Percentiles rank a stretch among this genome's conserved stretches.
Evolutionary conservation across 2,329 filamentous ascomycete genomes (phyloP).

Genomic region (Dryadomyces quercus-mongolicae): DNA sequence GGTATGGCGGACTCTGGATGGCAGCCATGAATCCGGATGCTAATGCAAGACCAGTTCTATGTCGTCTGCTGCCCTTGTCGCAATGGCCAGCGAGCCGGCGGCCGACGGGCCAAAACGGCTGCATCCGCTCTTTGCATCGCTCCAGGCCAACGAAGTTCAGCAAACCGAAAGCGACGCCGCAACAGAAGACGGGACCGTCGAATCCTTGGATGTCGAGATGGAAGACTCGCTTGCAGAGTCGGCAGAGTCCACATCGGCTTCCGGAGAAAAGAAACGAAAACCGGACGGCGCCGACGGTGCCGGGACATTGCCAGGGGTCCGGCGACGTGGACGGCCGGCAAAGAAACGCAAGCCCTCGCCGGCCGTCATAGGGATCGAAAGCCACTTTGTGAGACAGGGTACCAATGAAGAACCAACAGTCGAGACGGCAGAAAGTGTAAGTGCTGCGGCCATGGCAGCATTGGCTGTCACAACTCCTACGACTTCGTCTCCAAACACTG

Average conservation of each 20-base stretch:
- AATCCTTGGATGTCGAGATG: neutral
- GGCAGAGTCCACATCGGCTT: neutral
- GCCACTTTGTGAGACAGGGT: conserved; percentile 13
- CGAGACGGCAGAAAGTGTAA: neutral
- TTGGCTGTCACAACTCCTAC: neutral
- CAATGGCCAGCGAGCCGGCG: conserved; percentile 30
- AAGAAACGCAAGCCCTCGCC: conserved; percentile 15
- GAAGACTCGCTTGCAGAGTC: neutral
- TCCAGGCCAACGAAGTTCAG: conserved; percentile 12
- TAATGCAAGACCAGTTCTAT: conserved; percentile 19
- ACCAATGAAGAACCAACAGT: neutral
- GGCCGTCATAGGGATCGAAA: conserved; percentile 12
- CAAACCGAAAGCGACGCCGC: neutral
- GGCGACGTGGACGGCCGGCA: conserved; percentile 13
- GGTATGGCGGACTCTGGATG: no score
- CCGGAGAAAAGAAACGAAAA: conserved; percentile 1
- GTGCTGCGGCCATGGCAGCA: neutral
- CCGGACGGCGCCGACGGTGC: conserved; percentile 4
- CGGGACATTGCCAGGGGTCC: neutral
- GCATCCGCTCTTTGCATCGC: conserved; percentile 40
- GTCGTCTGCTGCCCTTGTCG: conserved; percentile 28
- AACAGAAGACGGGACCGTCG: neutral
- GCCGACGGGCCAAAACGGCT: conserved; percentile 28
- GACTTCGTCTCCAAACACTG: neutral
- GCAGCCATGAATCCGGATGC: no score